phyloP scores from a whole-genome alignment of 495 filamentous ascomycete genomes.

The Durotheca rogersii region DNA sequence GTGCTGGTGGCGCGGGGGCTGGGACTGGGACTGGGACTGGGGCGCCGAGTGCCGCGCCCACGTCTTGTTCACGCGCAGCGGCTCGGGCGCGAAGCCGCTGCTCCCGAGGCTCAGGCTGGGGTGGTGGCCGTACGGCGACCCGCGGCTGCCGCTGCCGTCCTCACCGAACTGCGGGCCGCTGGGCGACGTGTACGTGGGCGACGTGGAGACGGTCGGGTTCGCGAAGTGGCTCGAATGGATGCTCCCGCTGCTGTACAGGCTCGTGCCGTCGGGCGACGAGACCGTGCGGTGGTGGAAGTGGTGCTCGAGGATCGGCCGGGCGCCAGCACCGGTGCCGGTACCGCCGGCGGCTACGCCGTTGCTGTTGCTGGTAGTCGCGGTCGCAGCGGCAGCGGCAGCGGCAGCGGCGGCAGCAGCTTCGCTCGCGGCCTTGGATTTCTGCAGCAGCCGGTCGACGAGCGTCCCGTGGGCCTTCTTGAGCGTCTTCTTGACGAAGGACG shows the following conservation, averaged over 20 bases:
- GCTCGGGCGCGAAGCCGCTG: conserved; percentile 12
- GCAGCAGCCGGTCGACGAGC: conserved; percentile 64
- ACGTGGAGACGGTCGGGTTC: neutral
- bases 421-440: conserved; percentile 51
- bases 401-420: neutral
- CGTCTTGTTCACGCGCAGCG: conserved; percentile 14
- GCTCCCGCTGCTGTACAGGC: conserved; percentile 13
- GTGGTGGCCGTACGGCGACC: neutral
- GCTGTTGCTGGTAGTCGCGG: too few relatives aligned
- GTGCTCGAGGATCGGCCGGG: neutral
- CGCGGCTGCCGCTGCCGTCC: neutral
- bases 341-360: too few relatives aligned
- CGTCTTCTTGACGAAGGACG: conserved; percentile 71
- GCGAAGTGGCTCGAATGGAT: conserved; percentile 2
- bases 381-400: too few relatives aligned
- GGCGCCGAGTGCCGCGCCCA: neutral
- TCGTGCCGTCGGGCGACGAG: conserved; percentile 11
- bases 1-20: neutral
- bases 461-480: conserved; percentile 67
- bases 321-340: neutral
- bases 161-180: neutral
- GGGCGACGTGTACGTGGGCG: neutral
- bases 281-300: neutral
- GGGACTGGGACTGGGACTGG: neutral
- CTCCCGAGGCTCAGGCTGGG: neutral